These are phyloP conservation scores for Tetracladium setigerum DNA, from an alignment of 495 filamentous ascomycete species.

Conservation along the genomic window DNA sequence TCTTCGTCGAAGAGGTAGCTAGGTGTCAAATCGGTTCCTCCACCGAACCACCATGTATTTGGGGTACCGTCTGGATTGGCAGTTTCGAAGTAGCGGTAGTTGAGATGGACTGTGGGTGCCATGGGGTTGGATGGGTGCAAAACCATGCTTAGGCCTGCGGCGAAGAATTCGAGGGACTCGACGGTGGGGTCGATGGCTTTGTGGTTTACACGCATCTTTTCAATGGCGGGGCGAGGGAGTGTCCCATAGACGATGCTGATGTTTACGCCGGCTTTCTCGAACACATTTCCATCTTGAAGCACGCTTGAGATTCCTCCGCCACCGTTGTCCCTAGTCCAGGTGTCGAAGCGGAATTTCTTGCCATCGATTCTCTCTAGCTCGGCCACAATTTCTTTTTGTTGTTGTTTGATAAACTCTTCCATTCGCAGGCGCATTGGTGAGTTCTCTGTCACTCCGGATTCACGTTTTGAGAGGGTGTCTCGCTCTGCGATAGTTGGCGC, in stretches of 20 bases:
- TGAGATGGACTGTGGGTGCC: conserved; percentile 95
- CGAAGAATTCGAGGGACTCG: conserved; percentile 80
- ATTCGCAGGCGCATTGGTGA: conserved; percentile 97
- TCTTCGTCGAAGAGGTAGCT: conserved; percentile 95
- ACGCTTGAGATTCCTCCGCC: conserved; percentile 83
- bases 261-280: conserved; percentile 97
- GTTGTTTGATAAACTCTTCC: conserved; percentile 89
- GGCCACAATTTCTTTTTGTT: conserved; percentile 78
- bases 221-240: conserved; percentile 77
- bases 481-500: conserved; percentile 57
- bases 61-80: conserved; percentile 63
- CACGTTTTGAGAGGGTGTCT: conserved; percentile 57
- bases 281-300: conserved; percentile 90
- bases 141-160: conserved; percentile 85
- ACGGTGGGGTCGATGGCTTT: conserved; percentile 71
- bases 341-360: conserved; percentile 70
- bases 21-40: conserved; percentile 89
- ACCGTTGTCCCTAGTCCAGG: conserved; percentile 80
- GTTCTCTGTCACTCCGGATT: conserved; percentile 54
- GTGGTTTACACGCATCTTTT: conserved; percentile 92
- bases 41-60: conserved; percentile 95
- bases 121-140: conserved; percentile 91
- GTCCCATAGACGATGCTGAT: conserved; percentile 92
- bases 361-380: conserved; percentile 79
- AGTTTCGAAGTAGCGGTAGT: conserved; percentile 99